Evolutionary conservation across 331 rosid genomes (phyloP).

Genomic region (Dryas integrifolia): DNA sequence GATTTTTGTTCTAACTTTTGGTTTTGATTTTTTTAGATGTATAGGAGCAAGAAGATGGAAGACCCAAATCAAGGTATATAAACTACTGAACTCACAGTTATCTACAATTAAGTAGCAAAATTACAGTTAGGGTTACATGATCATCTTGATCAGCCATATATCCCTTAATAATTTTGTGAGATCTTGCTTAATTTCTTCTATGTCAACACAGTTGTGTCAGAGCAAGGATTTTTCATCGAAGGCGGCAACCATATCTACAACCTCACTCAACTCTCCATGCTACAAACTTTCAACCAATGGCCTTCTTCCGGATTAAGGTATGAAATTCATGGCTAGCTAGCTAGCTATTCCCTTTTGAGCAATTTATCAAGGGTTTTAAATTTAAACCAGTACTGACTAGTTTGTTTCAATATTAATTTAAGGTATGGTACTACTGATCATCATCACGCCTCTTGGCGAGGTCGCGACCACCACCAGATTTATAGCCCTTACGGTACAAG

Average conservation of each 20-base stretch:
- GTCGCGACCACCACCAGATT: slow-evolving; percentile 21
- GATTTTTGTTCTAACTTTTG: not conserved
- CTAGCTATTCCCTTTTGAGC: not conserved
- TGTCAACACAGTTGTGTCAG: slow-evolving; percentile 15
- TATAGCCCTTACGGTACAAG: slow-evolving; percentile 20
- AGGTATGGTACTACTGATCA: slow-evolving; percentile 17
- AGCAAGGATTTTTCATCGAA: slow-evolving; percentile 39
- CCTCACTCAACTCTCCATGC: slow-evolving; percentile 51
- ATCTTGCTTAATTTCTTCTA: not conserved
- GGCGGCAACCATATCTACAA: slow-evolving; percentile 39
- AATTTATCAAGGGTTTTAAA: not conserved
- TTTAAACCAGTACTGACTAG: not conserved
- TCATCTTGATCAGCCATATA: not conserved
- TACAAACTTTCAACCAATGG: slow-evolving; percentile 40
- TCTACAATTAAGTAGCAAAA: not conserved
- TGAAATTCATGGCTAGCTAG: too few species aligned
- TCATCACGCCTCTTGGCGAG: slow-evolving; percentile 16
- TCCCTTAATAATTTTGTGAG: not conserved
- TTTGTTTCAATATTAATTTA: slow-evolving; percentile 4
- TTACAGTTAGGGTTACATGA: slow-evolving; percentile 2
- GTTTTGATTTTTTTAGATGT: slow-evolving; percentile 36
- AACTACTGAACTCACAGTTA: not conserved
- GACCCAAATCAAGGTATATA: slow-evolving; percentile 39
- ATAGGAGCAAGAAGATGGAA: slow-evolving; percentile 52
- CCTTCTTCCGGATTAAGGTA: slow-evolving; percentile 44